Evolutionary conservation across 768 basidiomycete genomes (phyloP), one percentile per base, ranked within the genome.

Genomic region (Leccinum subtestaceum): DNA sequence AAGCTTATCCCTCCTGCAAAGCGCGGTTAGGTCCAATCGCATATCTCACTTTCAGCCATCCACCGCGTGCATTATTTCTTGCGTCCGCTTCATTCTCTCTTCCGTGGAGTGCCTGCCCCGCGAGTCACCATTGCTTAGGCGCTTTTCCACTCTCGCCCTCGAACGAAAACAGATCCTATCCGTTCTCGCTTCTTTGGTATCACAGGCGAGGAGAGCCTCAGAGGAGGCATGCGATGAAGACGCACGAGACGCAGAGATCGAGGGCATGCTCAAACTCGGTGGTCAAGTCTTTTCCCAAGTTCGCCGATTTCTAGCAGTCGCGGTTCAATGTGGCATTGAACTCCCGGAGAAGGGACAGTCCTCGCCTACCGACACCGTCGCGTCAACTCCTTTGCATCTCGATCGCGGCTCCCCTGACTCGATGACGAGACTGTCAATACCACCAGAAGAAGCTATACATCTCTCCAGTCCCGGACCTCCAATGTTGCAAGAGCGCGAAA

Each of bases 51-150:
- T 93, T 66, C 93, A 95, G 67, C 95, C 96, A 6, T 89, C 94
- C 3, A 93, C 95, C 0, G 95, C 95, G 13, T 95, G 88, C 73
- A 89, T 98, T 60, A 95, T 99, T 64, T 94, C 93, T 12, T 93
- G 91, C 55, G 93, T 98, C 50, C 89, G 95, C 32, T 84, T 88
- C 29, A 88, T 96, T 17, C 81, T 99, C 47, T 84, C 87, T 29
- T 83, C 88, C 11, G 87, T 93, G 15, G 90, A 90, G 58, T 95
- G 93, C 56, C 80, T 97, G 23, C 84, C 87, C 43, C 87, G 92
- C 48, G 93, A 96, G 62, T 88, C 93, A 1, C 80, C 81, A 0
- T 74, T 90, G 21, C 80, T 99, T 19, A 83, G 81, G 62, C 79
- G 76, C 49, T 86, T 85, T 65, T 83, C 89, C 0, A 60, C 78